Percentiles rank a stretch among this genome's conserved stretches.
phyloP scores from a whole-genome alignment of 202 grass and related monocot genomes.

The Zoysia matrella region DNA sequence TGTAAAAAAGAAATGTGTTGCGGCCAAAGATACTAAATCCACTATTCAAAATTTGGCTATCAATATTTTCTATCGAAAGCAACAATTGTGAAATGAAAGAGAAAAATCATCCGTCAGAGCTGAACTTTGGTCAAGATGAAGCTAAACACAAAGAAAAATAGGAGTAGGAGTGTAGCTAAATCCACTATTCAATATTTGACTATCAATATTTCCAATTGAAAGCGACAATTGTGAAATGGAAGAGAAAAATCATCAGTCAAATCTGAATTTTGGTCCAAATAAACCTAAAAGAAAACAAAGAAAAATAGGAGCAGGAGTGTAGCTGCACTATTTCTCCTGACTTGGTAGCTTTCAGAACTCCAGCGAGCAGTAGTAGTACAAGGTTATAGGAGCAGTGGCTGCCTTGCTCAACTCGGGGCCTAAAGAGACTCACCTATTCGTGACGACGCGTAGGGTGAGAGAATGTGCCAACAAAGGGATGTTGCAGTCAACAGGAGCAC shows the following conservation, averaged over 20 bases:
- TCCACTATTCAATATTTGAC: too few relatives aligned
- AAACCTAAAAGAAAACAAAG: background rate
- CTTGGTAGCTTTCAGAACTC: background rate
- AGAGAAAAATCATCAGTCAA: background rate
- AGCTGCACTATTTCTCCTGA: background rate
- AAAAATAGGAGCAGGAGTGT: background rate
- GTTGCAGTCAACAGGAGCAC: background rate
- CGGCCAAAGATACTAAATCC: background rate
- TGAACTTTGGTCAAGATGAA: too few relatives aligned
- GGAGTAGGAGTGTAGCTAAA: too few relatives aligned
- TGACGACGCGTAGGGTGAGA: background rate
- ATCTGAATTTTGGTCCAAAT: background rate
- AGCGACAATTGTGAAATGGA: too few relatives aligned
- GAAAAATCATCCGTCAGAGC: too few relatives aligned
- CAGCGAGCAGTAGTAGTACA: background rate
- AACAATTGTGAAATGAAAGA: too few relatives aligned
- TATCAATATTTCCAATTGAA: too few relatives aligned
- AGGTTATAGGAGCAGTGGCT: background rate
- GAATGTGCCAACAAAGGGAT: conserved; percentile 3
- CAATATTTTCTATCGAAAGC: background rate
- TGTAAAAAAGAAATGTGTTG: too few relatives aligned
- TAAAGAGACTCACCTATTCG: background rate
- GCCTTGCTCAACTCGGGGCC: background rate
- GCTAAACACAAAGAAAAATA: too few relatives aligned
- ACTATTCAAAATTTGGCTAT: background rate